Base-by-base conservation (phyloP, 2,329 filamentous ascomycete genomes). In the Hypoxylon sp. region DNA sequence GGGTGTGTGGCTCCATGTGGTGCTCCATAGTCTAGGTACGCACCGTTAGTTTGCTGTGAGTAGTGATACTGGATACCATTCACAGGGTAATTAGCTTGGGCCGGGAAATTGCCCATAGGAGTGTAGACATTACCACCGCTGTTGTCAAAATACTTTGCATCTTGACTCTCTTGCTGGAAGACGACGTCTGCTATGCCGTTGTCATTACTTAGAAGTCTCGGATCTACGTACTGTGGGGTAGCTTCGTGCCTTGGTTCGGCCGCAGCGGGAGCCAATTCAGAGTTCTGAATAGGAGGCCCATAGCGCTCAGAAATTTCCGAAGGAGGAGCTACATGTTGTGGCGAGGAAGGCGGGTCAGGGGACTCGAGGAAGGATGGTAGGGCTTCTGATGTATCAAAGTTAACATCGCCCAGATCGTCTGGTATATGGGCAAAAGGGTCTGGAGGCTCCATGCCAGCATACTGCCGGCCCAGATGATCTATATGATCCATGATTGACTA, bases 141-240 rank as follows among this genome's bases (percentile, higher is more conserved):
- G 27, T 11, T 34, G 34, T 29, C 12, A 41, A 25, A 32, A 46
- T 55, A 19, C 27, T 58, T 56, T 21, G 12, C 23, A 30, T 14
- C 29, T 2, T 47, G 16, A 25, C n/a, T 34, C 14, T 57, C 47
- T 46, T 50, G 57, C 19, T 56, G 48, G 11, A 45, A 4, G 14
- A 12, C 45, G 19, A 14, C 21, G 21, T 32, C 29, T 32, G 48
- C 16, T 21, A 32, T 16, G 29, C 30, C 39, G 21, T 53, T 11
- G 11, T 41, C 12, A 25, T 29, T 34, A 54, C 11, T 41, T 23
- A 70, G 47, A 5, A 32, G 0, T 2, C 19, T 54, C 7, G 67
- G 64, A 48, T 67, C 19, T 57, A 67, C 34, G 21, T 7, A 63
- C n/a, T 58, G 8, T 12, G 12, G 27, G 29, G 5, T 29, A n/a